A percentile compares a stretch with the other conserved stretches of the same genome.
These are phyloP conservation scores for Sanghuangporus sanghuang DNA, from an alignment of 1,284 basidiomycete genomes.

Conservation along the genomic window DNA sequence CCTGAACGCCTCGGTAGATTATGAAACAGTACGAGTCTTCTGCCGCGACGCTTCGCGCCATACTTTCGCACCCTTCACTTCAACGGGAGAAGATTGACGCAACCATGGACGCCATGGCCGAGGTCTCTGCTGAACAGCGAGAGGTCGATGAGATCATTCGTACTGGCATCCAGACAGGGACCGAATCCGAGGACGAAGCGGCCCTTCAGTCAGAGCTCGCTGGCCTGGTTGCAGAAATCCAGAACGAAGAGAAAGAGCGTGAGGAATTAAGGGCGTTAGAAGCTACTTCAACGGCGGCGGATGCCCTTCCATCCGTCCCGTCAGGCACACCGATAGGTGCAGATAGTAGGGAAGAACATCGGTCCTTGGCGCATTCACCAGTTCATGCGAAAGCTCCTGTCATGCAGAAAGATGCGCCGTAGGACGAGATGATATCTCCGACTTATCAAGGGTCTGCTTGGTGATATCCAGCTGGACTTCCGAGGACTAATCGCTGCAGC, in stretches of 20 bases:
- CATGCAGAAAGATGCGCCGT: not conserved
- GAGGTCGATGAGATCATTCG: constrained; percentile 81
- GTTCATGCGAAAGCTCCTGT: not conserved
- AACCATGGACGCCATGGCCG: constrained; percentile 83
- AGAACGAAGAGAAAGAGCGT: constrained; percentile 41
- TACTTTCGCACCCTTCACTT: constrained; percentile 78
- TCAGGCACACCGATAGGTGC: not conserved
- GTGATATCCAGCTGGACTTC: not conserved
- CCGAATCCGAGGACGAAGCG: constrained; percentile 43
- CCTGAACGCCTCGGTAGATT: constrained; percentile 45
- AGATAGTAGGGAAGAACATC: not conserved
- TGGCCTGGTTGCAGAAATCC: constrained; percentile 35
- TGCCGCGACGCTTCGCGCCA: constrained; percentile 64
- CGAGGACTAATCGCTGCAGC: not conserved
- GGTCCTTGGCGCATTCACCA: not conserved
- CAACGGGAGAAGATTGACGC: constrained; percentile 74
- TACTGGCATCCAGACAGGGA: constrained; percentile 49
- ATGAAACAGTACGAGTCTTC: constrained; percentile 84
- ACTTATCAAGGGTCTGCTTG: not conserved
- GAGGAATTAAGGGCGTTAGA: constrained; percentile 22
- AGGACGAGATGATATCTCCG: not conserved
- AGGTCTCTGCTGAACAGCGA: constrained; percentile 73
- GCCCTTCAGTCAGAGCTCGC: constrained; percentile 60
- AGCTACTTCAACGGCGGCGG: not conserved
- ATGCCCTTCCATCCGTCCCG: constrained; percentile 4